Evolutionary conservation across 305 asterid species (phyloP).

Genomic region (Solanum aculeatissimum): DNA sequence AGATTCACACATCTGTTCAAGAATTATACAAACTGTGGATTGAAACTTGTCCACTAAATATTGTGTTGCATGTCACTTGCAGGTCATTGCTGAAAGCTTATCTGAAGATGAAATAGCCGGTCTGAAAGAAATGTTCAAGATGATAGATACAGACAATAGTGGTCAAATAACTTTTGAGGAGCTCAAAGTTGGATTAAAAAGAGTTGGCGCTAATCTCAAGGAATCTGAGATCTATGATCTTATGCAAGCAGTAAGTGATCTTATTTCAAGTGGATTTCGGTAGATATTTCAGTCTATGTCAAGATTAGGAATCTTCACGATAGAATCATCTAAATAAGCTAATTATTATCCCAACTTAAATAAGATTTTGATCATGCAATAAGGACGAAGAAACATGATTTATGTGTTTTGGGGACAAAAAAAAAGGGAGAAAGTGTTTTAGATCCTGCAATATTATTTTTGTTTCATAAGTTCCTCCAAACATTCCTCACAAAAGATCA

Average conservation of each 20-base stretch:
- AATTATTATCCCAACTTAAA: background rate
- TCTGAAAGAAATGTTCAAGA: slow-evolving; percentile 57
- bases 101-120: slow-evolving; percentile 82
- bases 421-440: background rate
- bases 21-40: background rate
- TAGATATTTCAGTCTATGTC: background rate
- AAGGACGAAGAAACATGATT: background rate
- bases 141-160: slow-evolving; percentile 66
- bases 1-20: background rate
- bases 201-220: slow-evolving; percentile 59
- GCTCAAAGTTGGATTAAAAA: slow-evolving; percentile 64
- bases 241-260: slow-evolving; percentile 58
- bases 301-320: background rate
- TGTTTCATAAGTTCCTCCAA: background rate
- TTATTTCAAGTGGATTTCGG: background rate
- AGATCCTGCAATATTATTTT: background rate
- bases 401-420: background rate
- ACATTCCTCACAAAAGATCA: background rate
- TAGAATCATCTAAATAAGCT: background rate
- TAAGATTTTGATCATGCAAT: background rate
- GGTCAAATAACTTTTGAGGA: slow-evolving; percentile 73
- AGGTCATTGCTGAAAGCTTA: slow-evolving; percentile 65
- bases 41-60: background rate
- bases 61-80: background rate
- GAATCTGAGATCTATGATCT: slow-evolving; percentile 73